Base-by-base conservation (phyloP, 352 stramenopile species). In the Phytopythium ostracodes region DNA sequence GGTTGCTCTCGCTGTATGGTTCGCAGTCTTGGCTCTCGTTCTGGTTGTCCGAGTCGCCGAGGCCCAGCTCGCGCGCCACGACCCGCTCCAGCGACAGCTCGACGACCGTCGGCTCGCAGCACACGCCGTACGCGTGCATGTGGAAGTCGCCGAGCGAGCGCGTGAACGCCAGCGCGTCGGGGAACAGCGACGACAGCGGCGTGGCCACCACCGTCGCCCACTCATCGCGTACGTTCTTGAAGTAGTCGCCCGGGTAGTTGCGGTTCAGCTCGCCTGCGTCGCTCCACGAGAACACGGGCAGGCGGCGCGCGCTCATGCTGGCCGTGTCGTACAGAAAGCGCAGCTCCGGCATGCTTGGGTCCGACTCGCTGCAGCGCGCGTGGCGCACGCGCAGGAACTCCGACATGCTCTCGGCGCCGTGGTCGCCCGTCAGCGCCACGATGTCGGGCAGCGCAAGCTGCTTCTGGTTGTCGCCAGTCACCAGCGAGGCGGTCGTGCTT, bases 161-260 rank as follows among this genome's bases (percentile, higher is more conserved):
- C 22, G 89, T 97, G 64, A 96, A 97, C 9, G 89, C 89, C 7
- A 97, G 64, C 1, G 87, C 82, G 33, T 97, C 88, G 2, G 90
- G 81, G 40, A 87, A 96, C 8, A 75, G 64, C 7, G 85, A 76
- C 9, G 76, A 74, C 1, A 71, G 54, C 1, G 89, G 88, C 8
- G 88, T 93, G 8, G 79, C 76, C 25, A 96, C 84, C 6, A 96
- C 75, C 20, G 84, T 92, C 1, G 88, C 89, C 88, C 88, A 96
- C 66, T 97, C 88, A n/a, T 96, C 81, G 35, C 89, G 79, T n/a
- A 97, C 87, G 66, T 96, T 97, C 70, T 96, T 97, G 66, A 81
- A 92, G 69, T 97, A 97, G 52, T 84, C 76, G 43, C 86, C 85
- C 24, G 69, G 60, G 24, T 49, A 46, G 25, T 81, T 80, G 18